Percentiles rank a stretch among this genome's conserved stretches.
Conservation (phyloP, 805 yeast genomes). For the Cyberlindnera meyerae region DNA sequence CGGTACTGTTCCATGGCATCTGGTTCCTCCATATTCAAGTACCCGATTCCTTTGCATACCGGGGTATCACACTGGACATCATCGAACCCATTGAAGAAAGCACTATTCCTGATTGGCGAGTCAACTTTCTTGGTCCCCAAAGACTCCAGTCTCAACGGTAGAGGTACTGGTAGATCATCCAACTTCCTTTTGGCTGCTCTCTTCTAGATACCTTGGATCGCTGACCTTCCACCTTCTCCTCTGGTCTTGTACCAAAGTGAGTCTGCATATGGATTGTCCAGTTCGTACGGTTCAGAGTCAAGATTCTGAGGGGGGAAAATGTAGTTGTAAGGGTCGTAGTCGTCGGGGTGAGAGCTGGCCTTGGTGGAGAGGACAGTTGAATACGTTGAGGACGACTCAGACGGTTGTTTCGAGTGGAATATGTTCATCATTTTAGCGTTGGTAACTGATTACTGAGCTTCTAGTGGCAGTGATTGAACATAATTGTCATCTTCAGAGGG, state of each 20-base stretch:
- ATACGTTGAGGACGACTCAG: slow-evolving; percentile 9
- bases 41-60: slow-evolving; percentile 1
- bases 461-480: too few species aligned
- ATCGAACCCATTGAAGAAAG: slow-evolving; percentile 17
- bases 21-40: not conserved
- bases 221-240: slow-evolving; percentile 29
- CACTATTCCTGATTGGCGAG: slow-evolving; percentile 31
- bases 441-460: too few species aligned
- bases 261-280: slow-evolving; percentile 36
- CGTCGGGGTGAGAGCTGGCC: not conserved
- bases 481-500: too few species aligned
- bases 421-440: too few species aligned
- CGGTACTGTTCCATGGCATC: slow-evolving; percentile 16
- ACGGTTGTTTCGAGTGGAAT: slow-evolving; percentile 2
- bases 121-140: slow-evolving; percentile 28
- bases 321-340: not conserved
- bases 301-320: not conserved
- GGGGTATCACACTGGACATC: slow-evolving; percentile 4
- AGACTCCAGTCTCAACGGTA: slow-evolving; percentile 23
- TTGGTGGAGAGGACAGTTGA: slow-evolving; percentile 6
- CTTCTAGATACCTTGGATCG: slow-evolving; percentile 28
- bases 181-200: slow-evolving; percentile 15
- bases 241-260: slow-evolving; percentile 39
- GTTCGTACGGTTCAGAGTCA: slow-evolving; percentile 2
- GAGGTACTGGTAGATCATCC: slow-evolving; percentile 13